Evolutionary conservation across 139 green algal species (phyloP).

Genomic region (Auxenochlorella protothecoides): DNA sequence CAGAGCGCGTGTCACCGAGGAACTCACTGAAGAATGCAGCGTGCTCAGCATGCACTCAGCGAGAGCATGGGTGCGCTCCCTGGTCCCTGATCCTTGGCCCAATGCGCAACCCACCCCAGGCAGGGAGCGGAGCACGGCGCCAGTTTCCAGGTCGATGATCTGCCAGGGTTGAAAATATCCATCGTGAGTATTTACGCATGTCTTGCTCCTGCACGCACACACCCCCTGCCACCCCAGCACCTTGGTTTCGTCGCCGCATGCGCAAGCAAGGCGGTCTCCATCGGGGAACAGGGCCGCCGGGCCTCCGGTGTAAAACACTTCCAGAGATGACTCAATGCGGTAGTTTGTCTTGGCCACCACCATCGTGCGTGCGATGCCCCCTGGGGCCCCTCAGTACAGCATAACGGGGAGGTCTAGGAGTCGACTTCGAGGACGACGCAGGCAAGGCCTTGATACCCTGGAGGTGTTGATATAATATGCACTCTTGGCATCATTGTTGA

Average conservation of each 20-base stretch:
- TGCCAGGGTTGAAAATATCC: slow-evolving; percentile 20
- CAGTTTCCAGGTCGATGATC: slow-evolving; percentile 54
- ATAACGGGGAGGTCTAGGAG: no score
- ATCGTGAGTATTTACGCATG: neutral
- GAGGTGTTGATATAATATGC: no score
- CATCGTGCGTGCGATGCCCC: neutral
- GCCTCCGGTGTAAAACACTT: slow-evolving; percentile 86
- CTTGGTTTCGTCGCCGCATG: slow-evolving; percentile 83
- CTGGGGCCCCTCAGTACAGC: no score
- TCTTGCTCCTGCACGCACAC: neutral
- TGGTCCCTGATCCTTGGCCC: neutral
- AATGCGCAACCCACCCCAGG: slow-evolving; percentile 40
- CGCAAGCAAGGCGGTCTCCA: slow-evolving; percentile 56
- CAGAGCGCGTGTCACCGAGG: no score
- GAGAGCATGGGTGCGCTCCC: neutral
- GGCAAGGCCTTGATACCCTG: no score
- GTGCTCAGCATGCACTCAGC: neutral
- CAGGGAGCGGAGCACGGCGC: slow-evolving; percentile 46
- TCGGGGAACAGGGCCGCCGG: slow-evolving; percentile 42
- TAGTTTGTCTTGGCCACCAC: slow-evolving; percentile 55
- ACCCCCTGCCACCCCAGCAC: slow-evolving; percentile 21
- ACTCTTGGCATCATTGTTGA: no score
- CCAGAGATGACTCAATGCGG: slow-evolving; percentile 29
- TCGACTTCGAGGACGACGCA: no score
- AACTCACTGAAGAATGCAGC: no score